Percentiles rank a stretch among this genome's conserved stretches.
phyloP scores from a whole-genome alignment of 176 grass and related monocot species.

The Oryza punctata region DNA sequence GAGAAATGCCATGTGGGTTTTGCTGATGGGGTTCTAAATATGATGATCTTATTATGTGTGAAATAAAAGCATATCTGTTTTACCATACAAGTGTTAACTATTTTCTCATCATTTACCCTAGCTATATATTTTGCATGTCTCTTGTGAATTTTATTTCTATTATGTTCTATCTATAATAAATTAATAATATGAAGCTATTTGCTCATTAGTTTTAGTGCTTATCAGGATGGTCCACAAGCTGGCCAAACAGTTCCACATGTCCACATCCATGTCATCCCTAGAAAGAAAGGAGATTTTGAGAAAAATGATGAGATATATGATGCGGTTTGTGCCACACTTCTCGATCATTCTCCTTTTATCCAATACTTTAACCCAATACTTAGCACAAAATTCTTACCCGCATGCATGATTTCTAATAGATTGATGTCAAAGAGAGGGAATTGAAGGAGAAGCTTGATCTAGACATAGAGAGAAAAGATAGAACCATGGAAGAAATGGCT shows the following conservation, averaged over 20 bases:
- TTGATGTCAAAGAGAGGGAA: constrained; percentile 80
- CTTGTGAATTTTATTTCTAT: background rate
- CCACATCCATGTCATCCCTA: constrained; percentile 90
- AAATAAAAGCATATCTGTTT: background rate
- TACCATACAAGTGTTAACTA: background rate
- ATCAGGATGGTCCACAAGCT: constrained; percentile 87
- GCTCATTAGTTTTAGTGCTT: constrained; percentile 5
- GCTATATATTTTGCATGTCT: background rate
- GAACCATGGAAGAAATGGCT: constrained; percentile 75
- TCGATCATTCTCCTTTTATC: constrained; percentile 18
- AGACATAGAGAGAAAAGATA: constrained; percentile 77
- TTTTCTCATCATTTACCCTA: background rate
- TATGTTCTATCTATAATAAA: background rate
- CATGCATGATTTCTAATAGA: constrained; percentile 36
- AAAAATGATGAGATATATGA: constrained; percentile 98
- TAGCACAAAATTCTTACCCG: constrained; percentile 10
- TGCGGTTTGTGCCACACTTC: constrained; percentile 46
- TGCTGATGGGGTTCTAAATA: background rate
- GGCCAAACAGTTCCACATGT: constrained; percentile 96
- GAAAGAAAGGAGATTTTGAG: constrained; percentile 87
- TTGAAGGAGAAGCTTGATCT: constrained; percentile 95
- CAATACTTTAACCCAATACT: background rate
- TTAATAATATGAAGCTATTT: background rate
- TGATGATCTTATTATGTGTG: background rate
- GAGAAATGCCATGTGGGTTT: background rate